A percentile compares a stretch with the other conserved stretches of the same genome.
Evolutionary conservation across 106 monocot genomes (phyloP).

Genomic region (Acorus calamus): DNA sequence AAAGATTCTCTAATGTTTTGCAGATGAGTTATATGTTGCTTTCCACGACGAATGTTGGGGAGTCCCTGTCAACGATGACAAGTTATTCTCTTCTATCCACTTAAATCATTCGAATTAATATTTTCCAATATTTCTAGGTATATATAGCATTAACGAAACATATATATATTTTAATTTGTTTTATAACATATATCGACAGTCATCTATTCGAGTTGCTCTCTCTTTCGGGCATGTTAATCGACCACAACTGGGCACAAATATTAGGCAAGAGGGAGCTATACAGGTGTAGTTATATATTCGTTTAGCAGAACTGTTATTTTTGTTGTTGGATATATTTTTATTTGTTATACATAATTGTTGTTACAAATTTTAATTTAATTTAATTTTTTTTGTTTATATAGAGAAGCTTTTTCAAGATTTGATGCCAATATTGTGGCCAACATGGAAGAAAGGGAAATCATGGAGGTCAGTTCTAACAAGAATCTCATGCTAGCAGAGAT

Average conservation of each 20-base stretch:
- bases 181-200: constrained; percentile 20
- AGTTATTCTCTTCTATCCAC: constrained; percentile 20
- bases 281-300: constrained; percentile 33
- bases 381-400: constrained; percentile 9
- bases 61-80: constrained; percentile 62
- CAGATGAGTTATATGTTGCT: constrained; percentile 61
- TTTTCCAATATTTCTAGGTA: not conserved
- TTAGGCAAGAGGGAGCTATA: constrained; percentile 63
- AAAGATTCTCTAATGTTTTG: constrained; percentile 3
- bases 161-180: no score
- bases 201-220: constrained; percentile 63
- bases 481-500: constrained; percentile 42
- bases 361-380: no score
- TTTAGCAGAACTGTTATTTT: not conserved
- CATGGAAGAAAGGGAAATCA: constrained; percentile 66
- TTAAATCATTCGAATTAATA: no score
- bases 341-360: no score
- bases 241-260: constrained; percentile 74
- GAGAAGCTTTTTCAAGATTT: constrained; percentile 44
- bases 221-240: constrained; percentile 68
- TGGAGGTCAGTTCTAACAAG: constrained; percentile 47
- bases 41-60: constrained; percentile 93
- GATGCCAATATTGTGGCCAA: constrained; percentile 54
- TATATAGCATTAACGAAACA: not conserved
- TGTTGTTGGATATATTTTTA: not conserved